Percentiles rank a stretch among this genome's conserved stretches.
Conservation (phyloP, 768 basidiomycete species). For the Rubroboletus satanas region DNA sequence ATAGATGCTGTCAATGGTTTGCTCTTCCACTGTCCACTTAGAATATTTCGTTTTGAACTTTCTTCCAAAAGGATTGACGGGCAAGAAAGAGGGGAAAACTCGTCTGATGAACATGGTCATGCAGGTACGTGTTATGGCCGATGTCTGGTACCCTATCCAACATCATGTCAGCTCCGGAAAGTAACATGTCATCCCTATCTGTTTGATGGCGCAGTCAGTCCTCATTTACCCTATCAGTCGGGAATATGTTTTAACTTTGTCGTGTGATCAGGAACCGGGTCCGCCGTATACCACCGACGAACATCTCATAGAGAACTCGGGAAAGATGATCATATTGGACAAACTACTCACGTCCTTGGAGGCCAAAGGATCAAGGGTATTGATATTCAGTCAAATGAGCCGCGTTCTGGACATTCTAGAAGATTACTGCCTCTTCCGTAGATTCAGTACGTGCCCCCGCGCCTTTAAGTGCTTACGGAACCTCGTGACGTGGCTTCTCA, state of each 20-base stretch:
- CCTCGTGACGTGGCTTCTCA: slow-evolving; percentile 1
- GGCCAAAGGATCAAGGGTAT: slow-evolving; percentile 86
- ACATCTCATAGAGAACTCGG: slow-evolving; percentile 89
- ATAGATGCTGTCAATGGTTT: slow-evolving; percentile 96
- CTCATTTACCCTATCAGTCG: neutral
- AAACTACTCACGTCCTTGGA: slow-evolving; percentile 87
- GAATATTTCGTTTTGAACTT: neutral
- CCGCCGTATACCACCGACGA: slow-evolving; percentile 98
- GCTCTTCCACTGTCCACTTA: slow-evolving; percentile 12
- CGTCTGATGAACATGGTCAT: slow-evolving; percentile 98
- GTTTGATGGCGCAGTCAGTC: slow-evolving; percentile 81
- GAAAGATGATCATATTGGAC: slow-evolving; percentile 98
- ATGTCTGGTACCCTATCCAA: neutral
- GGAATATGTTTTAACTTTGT: neutral
- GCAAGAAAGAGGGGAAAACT: slow-evolving; percentile 99
- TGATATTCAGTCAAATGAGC: slow-evolving; percentile 99
- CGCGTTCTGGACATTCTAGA: slow-evolving; percentile 95
- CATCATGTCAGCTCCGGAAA: slow-evolving; percentile 53
- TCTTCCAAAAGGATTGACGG: slow-evolving; percentile 63
- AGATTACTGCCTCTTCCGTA: slow-evolving; percentile 92
- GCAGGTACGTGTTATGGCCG: slow-evolving; percentile 56
- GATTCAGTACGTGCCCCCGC: slow-evolving; percentile 60
- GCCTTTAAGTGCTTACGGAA: neutral
- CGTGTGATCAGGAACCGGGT: slow-evolving; percentile 74
- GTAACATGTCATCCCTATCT: slow-evolving; percentile 90